Evolutionary conservation across 306 rosid genomes (phyloP).

Genomic region (Vigna hirtella): DNA sequence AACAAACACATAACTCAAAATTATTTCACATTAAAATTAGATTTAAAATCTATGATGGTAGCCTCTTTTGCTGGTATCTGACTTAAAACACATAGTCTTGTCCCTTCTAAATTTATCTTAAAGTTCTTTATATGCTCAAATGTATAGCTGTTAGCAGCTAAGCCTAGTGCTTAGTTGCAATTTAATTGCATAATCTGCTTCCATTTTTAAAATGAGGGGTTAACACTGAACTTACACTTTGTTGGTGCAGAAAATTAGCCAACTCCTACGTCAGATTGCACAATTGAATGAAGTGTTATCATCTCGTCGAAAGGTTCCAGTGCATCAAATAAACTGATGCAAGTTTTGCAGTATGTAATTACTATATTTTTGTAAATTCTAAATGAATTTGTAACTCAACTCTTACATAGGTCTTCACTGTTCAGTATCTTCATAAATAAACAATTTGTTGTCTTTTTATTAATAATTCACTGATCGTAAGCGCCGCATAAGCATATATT

Average conservation of each 20-base stretch:
- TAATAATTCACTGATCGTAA: neutral
- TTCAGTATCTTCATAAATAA: neutral
- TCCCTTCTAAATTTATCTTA: neutral
- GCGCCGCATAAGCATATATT: neutral
- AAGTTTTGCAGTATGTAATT: neutral
- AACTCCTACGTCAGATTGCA: constrained; percentile 63
- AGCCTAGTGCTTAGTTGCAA: neutral
- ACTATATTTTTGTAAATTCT: neutral
- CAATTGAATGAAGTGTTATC: constrained; percentile 60
- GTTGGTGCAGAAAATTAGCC: constrained; percentile 59
- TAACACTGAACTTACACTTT: neutral
- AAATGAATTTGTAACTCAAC: neutral
- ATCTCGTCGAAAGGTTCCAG: constrained; percentile 67
- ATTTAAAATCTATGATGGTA: too few relatives aligned
- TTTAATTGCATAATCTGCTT: neutral
- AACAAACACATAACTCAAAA: too few relatives aligned
- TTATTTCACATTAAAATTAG: too few relatives aligned
- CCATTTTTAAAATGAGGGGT: neutral
- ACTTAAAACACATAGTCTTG: too few relatives aligned
- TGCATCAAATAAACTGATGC: constrained; percentile 45
- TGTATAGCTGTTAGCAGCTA: neutral
- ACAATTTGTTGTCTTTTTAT: too few relatives aligned
- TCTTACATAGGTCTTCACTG: neutral
- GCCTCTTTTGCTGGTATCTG: too few relatives aligned
- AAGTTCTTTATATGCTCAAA: neutral